Percentiles rank a stretch among this genome's conserved stretches.
phyloP scores from a whole-genome alignment of 106 monocot species.

The Dendrobium catenatum region DNA sequence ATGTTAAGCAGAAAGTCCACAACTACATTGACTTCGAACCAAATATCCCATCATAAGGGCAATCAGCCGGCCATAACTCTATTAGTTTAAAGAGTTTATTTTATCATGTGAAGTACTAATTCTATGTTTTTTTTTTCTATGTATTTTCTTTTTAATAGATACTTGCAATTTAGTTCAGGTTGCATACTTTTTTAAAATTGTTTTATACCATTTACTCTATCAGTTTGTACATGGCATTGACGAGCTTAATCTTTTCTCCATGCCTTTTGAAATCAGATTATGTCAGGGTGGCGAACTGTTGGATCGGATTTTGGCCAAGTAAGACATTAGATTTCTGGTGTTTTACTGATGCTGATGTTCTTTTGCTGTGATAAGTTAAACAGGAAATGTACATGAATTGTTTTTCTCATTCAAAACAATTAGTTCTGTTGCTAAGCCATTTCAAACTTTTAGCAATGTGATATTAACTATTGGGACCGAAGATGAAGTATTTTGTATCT shows the following conservation, averaged over 20 bases:
- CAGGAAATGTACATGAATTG: not conserved
- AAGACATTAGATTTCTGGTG: slow-evolving; percentile 19
- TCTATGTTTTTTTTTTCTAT: too few relatives aligned
- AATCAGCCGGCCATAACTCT: too few relatives aligned
- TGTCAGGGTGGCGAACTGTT: slow-evolving; percentile 94
- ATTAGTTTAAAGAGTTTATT: too few relatives aligned
- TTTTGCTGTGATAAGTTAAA: not conserved
- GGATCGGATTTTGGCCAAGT: slow-evolving; percentile 87
- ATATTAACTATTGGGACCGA: not conserved
- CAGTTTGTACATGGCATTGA: not conserved
- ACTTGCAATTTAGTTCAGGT: not conserved
- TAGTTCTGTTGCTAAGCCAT: not conserved
- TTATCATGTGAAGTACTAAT: too few relatives aligned
- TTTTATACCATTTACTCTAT: not conserved
- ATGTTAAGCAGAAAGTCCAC: too few relatives aligned
- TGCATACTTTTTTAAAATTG: not conserved
- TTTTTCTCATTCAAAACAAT: not conserved
- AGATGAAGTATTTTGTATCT: not conserved
- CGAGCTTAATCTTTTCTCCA: not conserved
- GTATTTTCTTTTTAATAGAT: not conserved
- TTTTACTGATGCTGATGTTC: not conserved
- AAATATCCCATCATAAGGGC: too few relatives aligned
- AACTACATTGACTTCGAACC: too few relatives aligned
- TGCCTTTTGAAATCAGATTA: slow-evolving; percentile 44
- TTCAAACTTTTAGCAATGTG: not conserved